Percentiles rank a stretch among this genome's conserved stretches.
Conservation (phyloP, 164 flowering plant species). For the Dillenia suffruticosa region DNA sequence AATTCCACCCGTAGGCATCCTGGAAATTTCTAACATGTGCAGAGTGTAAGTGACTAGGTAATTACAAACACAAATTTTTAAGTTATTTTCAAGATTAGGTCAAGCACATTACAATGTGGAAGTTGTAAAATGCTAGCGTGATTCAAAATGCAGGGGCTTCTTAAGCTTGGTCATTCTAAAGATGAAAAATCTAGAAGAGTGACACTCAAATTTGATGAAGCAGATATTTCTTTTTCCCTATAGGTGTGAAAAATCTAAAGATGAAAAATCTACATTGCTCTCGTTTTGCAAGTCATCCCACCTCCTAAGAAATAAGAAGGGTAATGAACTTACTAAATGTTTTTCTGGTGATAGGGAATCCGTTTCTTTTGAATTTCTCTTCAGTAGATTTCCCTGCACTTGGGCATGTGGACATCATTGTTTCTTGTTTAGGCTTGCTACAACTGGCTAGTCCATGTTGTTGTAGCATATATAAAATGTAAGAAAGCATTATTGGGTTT, state of each 20-base stretch:
- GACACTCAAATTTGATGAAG: slow-evolving; percentile 75
- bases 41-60: slow-evolving; percentile 88
- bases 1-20: too few relatives aligned
- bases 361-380: slow-evolving; percentile 84
- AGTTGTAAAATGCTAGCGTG: background rate
- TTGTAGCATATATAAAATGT: too few relatives aligned
- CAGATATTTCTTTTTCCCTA: slow-evolving; percentile 74
- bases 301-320: too few relatives aligned
- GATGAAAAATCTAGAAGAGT: too few relatives aligned
- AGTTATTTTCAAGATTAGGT: too few relatives aligned
- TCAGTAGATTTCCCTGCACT: slow-evolving; percentile 21
- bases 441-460: background rate
- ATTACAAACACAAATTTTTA: background rate
- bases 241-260: slow-evolving; percentile 50
- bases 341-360: slow-evolving; percentile 51
- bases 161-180: slow-evolving; percentile 69
- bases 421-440: background rate
- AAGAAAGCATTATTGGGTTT: too few relatives aligned
- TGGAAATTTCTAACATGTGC: too few relatives aligned
- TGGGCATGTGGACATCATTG: background rate
- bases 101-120: background rate
- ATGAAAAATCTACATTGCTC: too few relatives aligned
- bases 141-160: slow-evolving; percentile 63
- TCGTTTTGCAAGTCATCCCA: too few relatives aligned
- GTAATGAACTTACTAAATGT: background rate